Evolutionary conservation across 2,329 filamentous ascomycete genomes (phyloP).

Genomic region (Leptosphaerulina australis): DNA sequence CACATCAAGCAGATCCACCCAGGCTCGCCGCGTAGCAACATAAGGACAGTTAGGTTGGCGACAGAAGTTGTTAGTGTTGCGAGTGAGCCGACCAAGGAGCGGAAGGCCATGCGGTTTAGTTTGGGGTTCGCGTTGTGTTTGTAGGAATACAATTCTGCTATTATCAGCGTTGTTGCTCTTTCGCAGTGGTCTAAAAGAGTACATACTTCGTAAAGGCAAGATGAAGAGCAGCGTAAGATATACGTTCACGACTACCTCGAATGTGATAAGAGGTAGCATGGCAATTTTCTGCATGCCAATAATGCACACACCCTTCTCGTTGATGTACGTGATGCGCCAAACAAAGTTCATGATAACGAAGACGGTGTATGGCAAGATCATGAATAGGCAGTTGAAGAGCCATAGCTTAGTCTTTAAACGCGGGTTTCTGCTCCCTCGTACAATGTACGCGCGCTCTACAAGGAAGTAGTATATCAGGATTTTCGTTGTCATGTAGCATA

Average conservation of each 20-base stretch:
- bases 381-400: constrained; percentile 65
- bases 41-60: constrained; percentile 64
- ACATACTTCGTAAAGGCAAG: constrained; percentile 62
- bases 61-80: constrained; percentile 65
- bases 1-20: constrained; percentile 70
- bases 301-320: constrained; percentile 60
- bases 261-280: constrained; percentile 66
- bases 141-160: constrained; percentile 61
- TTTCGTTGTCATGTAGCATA: constrained; percentile 69
- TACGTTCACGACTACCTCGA: constrained; percentile 66
- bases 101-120: constrained; percentile 60
- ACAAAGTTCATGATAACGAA: constrained; percentile 66
- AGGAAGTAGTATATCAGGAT: constrained; percentile 70
- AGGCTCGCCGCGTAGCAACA: constrained; percentile 65
- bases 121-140: constrained; percentile 54
- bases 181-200: not conserved
- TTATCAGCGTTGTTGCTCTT: not conserved
- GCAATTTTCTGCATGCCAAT: constrained; percentile 66
- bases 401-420: constrained; percentile 65
- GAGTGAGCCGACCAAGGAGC: constrained; percentile 65
- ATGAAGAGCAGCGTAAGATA: constrained; percentile 69
- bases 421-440: constrained; percentile 59
- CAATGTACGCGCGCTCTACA: constrained; percentile 69
- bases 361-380: constrained; percentile 52
- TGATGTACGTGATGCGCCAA: constrained; percentile 61